Evolutionary conservation across 2,329 filamentous ascomycete species (phyloP).

Genomic region (Fonsecaea pedrosoi): DNA sequence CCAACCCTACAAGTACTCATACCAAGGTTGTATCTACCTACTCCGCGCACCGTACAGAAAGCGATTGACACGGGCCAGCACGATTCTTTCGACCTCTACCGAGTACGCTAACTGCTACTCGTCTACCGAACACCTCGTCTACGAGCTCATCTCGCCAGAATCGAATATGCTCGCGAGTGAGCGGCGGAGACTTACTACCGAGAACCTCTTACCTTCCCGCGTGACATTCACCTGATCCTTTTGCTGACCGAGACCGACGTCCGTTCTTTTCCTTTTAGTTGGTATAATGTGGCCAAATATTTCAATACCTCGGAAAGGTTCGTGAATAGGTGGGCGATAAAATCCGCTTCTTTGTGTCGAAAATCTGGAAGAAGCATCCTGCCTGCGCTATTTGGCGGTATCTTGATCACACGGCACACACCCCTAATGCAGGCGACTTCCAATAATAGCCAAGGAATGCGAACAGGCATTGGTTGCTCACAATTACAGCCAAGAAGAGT

Average conservation of each 20-base stretch:
- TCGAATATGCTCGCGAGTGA: background rate
- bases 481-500: background rate
- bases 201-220: background rate
- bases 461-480: background rate
- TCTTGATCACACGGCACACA: background rate
- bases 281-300: background rate
- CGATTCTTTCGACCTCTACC: too few relatives aligned
- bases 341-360: background rate
- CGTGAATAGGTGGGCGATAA: background rate
- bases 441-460: background rate
- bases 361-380: background rate
- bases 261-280: background rate
- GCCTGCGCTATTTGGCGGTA: background rate
- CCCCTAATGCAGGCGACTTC: background rate
- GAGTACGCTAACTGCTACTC: too few relatives aligned
- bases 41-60: too few relatives aligned
- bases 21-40: too few relatives aligned
- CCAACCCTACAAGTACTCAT: background rate
- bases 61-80: too few relatives aligned
- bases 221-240: constrained; percentile 1
- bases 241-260: background rate
- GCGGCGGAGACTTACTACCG: background rate
- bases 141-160: too few relatives aligned
- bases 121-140: too few relatives aligned
- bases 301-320: background rate